Percentiles rank a stretch among this genome's conserved stretches.
Evolutionary conservation across 2,329 filamentous ascomycete species (phyloP).

Genomic region (Penicillium sp.): DNA sequence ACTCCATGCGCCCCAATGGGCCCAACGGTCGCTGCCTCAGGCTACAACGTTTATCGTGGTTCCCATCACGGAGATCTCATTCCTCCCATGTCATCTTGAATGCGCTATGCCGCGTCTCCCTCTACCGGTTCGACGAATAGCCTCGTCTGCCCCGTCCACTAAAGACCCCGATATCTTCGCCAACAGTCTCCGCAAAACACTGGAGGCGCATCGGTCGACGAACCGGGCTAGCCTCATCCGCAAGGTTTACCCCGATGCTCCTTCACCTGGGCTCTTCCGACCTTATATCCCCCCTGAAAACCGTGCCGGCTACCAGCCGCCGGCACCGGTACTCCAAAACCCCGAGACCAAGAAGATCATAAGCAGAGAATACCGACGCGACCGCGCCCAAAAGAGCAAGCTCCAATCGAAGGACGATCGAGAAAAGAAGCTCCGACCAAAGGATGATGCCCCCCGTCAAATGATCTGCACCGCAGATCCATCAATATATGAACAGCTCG

Average conservation of each 20-base stretch:
- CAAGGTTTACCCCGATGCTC: constrained; percentile 23
- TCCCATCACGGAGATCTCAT: neutral
- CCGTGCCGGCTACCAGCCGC: constrained; percentile 13
- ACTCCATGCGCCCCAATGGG: neutral
- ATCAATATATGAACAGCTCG: constrained; percentile 5
- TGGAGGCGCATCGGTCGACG: constrained; percentile 41
- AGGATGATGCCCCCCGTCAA: neutral
- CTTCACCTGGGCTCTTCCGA: constrained; percentile 15
- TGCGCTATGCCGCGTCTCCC: constrained; percentile 26
- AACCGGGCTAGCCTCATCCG: constrained; percentile 40
- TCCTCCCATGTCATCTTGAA: constrained; percentile 14
- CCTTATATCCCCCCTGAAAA: constrained; percentile 17
- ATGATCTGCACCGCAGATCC: constrained; percentile 14
- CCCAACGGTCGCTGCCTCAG: neutral
- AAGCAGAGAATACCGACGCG: constrained; percentile 6
- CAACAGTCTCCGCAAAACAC: constrained; percentile 38
- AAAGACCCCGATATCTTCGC: constrained; percentile 29
- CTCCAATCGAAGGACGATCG: neutral
- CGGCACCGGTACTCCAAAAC: neutral
- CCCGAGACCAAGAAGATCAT: neutral
- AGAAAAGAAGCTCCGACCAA: neutral
- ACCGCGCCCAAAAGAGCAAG: neutral
- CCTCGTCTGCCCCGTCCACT: constrained; percentile 4
- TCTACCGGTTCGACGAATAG: constrained; percentile 11
- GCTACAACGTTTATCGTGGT: neutral